A percentile compares a stretch with the other conserved stretches of the same genome.
Conservation (phyloP, 441 rosid species). For the Adansonia grandidieri region DNA sequence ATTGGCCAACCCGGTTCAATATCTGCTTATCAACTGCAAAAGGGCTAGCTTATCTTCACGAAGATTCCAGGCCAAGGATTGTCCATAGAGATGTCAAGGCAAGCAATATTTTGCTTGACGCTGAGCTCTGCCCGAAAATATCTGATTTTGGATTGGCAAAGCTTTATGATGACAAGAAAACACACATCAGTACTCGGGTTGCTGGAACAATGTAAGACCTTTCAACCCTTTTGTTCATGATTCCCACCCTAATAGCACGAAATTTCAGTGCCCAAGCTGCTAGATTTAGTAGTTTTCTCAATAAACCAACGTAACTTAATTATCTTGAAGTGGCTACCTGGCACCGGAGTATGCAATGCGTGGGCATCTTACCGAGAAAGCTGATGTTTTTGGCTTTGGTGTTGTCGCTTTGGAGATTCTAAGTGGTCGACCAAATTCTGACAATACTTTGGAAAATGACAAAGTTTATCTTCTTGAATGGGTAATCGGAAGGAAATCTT, state of each 20-base stretch:
- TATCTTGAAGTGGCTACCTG: slow-evolving; percentile 64
- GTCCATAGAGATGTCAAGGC: slow-evolving; percentile 84
- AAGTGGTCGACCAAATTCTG: slow-evolving; percentile 72
- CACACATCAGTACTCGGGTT: slow-evolving; percentile 74
- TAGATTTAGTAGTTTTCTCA: not conserved
- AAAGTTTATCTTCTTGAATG: slow-evolving; percentile 73
- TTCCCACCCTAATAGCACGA: not conserved
- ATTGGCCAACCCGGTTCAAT: slow-evolving; percentile 54
- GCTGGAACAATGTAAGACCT: slow-evolving; percentile 71
- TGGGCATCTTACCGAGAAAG: slow-evolving; percentile 78
- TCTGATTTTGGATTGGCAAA: slow-evolving; percentile 85
- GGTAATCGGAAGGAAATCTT: slow-evolving; percentile 41
- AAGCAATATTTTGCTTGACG: slow-evolving; percentile 60
- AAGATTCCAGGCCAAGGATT: slow-evolving; percentile 70
- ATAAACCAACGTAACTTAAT: not conserved
- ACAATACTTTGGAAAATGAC: slow-evolving; percentile 44
- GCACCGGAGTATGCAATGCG: slow-evolving; percentile 86
- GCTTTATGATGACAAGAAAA: slow-evolving; percentile 70
- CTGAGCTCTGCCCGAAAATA: slow-evolving; percentile 64
- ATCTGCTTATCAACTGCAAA: slow-evolving; percentile 70
- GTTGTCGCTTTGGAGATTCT: slow-evolving; percentile 64
- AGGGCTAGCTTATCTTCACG: slow-evolving; percentile 78
- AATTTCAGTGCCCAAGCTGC: not conserved
- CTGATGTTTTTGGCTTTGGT: slow-evolving; percentile 82
- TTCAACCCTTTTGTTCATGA: not conserved